A percentile compares a stretch with the other conserved stretches of the same genome.
Evolutionary conservation across 2,329 filamentous ascomycete genomes (phyloP).

Genomic region (Nemania sp.): DNA sequence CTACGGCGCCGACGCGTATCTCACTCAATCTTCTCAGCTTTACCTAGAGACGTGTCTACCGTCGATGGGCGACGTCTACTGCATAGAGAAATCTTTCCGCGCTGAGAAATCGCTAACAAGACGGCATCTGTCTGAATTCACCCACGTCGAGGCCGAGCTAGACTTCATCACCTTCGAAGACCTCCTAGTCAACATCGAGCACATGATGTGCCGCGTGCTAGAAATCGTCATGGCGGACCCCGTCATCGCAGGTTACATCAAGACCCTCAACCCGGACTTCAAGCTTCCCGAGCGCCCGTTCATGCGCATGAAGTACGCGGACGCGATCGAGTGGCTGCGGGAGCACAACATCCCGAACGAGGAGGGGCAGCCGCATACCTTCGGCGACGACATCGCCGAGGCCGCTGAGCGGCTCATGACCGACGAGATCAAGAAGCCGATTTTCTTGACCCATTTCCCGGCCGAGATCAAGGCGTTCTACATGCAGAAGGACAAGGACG

Average conservation of each 20-base stretch:
- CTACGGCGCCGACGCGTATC: constrained; percentile 87
- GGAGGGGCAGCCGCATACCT: constrained; percentile 84
- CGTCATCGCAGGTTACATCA: constrained; percentile 70
- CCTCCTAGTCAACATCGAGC: constrained; percentile 83
- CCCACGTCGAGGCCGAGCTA: constrained; percentile 92
- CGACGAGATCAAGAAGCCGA: constrained; percentile 91
- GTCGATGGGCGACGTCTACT: constrained; percentile 92
- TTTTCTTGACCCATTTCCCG: constrained; percentile 97
- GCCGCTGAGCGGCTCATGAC: constrained; percentile 97
- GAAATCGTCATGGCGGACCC: constrained; percentile 76
- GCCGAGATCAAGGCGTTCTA: constrained; percentile 98
- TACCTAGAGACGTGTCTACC: constrained; percentile 96
- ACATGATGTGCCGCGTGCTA: constrained; percentile 83
- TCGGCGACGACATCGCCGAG: constrained; percentile 97
- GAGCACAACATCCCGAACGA: constrained; percentile 92
- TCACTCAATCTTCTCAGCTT: constrained; percentile 95
- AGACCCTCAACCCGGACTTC: constrained; percentile 91
- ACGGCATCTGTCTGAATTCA: constrained; percentile 93
- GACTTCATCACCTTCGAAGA: constrained; percentile 95
- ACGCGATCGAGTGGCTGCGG: constrained; percentile 92
- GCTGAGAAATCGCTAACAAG: constrained; percentile 95
- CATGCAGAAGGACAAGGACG: constrained; percentile 86
- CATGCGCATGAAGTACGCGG: constrained; percentile 90
- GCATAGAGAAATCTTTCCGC: constrained; percentile 97
- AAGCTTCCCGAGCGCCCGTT: constrained; percentile 81